Evolutionary conservation across 106 monocot species (phyloP).

Genomic region (Dioscorea zingiberensis): DNA sequence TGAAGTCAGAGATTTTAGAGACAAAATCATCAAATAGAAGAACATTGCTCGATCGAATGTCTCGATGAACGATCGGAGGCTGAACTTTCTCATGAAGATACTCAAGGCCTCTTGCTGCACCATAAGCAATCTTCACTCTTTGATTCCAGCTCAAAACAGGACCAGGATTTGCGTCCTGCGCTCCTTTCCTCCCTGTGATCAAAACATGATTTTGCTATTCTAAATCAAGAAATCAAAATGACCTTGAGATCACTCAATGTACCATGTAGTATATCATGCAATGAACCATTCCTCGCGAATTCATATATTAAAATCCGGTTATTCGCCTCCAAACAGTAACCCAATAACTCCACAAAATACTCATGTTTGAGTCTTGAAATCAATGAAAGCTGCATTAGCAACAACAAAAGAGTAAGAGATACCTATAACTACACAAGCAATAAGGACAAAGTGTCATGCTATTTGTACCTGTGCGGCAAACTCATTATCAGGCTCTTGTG

Average conservation of each 20-base stretch:
- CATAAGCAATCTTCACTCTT: constrained; percentile 58
- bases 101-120: constrained; percentile 67
- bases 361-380: constrained; percentile 80
- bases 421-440: not conserved
- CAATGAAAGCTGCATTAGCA: constrained; percentile 48
- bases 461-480: constrained; percentile 63
- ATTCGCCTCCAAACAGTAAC: constrained; percentile 74
- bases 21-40: constrained; percentile 59
- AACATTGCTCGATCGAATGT: constrained; percentile 79
- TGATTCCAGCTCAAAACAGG: constrained; percentile 54
- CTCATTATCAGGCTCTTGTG: constrained; percentile 65
- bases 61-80: constrained; percentile 55
- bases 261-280: constrained; percentile 88
- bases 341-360: constrained; percentile 61
- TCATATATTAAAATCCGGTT: constrained; percentile 73
- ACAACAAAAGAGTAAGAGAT: not conserved
- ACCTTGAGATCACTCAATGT: not conserved
- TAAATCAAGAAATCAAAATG: not conserved
- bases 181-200: constrained; percentile 42
- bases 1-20: constrained; percentile 64
- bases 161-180: constrained; percentile 50
- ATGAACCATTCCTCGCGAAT: constrained; percentile 74
- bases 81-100: constrained; percentile 70
- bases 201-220: constrained; percentile 6
- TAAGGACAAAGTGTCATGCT: not conserved